Evolutionary conservation across 345 rosid genomes (phyloP), one percentile per base, ranked within the genome.

Genomic region (Cardamine resedifolia): DNA sequence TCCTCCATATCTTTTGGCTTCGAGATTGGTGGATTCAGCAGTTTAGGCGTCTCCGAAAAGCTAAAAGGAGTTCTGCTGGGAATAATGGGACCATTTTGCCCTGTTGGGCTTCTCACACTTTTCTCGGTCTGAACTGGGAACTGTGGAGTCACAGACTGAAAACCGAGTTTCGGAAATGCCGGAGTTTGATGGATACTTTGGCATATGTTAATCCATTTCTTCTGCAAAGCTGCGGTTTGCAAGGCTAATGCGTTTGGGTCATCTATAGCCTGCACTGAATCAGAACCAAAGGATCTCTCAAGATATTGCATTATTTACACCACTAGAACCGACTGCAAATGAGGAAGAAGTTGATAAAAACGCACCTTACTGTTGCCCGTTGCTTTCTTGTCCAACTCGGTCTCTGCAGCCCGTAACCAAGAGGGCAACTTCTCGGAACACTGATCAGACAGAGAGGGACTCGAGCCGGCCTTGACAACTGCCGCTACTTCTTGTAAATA

Each of bases 171-270:
- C 23, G 79, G 72, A 41, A 78, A 74, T 1, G 64, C 31, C 2
- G 82, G 78, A 66, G 68, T 33, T 12, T 81, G 83, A 70, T 89
- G 95, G 66, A 81, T 81, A 38, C 80, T 77, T 23, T 77, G 87
- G 74, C 90, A 89, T 63, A 77, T 81, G 67, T 79, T 84, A 62
- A 79, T 71, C 90, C 91, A 87, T 72, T 84, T 87, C 66, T 58
- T 84, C 74, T 81, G 85, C 70, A 84, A 70, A 43, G 78, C 81
- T 66, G 56, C 33, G 43, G 81, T 65, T 63, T 57, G 80, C 36
- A 75, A 57, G 68, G 66, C 80, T 76, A 82, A 71, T 55, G 71
- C 36, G 12, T 47, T 43, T 56, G 80, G 63, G 63, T 76, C 81
- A 58, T 77, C 81, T 72, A 33, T 65, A 61, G 81, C 70, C 95